Conservation (phyloP, 1,284 basidiomycete genomes). For the Cutaneotrichosporon arboriforme region DNA sequence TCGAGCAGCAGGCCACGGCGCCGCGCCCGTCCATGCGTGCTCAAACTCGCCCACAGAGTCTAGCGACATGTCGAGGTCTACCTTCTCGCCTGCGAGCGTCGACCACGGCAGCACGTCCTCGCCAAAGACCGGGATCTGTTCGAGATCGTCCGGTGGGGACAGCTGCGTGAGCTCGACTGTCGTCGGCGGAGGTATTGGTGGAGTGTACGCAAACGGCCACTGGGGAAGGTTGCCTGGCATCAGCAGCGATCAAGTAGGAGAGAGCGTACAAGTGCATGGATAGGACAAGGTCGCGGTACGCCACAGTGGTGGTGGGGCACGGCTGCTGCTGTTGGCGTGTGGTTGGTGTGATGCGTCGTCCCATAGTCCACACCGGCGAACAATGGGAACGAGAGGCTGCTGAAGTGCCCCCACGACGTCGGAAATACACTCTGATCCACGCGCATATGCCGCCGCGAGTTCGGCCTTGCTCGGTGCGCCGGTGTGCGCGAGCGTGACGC, state of each 20-base stretch:
- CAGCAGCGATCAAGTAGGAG: not conserved
- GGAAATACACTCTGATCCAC: conserved; percentile 20
- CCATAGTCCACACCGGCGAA: conserved; percentile 4
- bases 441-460: conserved; percentile 4
- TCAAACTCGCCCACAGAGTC: conserved; percentile 27
- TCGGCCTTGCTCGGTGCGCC: conserved; percentile 1
- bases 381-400: not conserved
- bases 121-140: not conserved
- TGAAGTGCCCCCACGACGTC: conserved; percentile 15
- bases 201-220: not conserved
- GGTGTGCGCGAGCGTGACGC: conserved; percentile 16
- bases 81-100: not conserved
- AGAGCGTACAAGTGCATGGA: conserved; percentile 27
- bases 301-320: conserved; percentile 18
- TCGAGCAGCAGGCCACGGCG: not conserved
- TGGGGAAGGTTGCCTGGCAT: conserved; percentile 7
- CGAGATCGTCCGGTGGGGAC: not conserved
- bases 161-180: not conserved
- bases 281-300: conserved; percentile 26
- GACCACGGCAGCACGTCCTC: conserved; percentile 4
- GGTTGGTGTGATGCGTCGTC: not conserved
- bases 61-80: conserved; percentile 10
- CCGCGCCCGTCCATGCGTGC: conserved; percentile 15
- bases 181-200: not conserved
- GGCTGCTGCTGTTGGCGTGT: not conserved